A percentile compares a stretch with the other conserved stretches of the same genome.
Evolutionary conservation across 805 yeast species (phyloP).

Genomic region (Lachancea quebecensis): DNA sequence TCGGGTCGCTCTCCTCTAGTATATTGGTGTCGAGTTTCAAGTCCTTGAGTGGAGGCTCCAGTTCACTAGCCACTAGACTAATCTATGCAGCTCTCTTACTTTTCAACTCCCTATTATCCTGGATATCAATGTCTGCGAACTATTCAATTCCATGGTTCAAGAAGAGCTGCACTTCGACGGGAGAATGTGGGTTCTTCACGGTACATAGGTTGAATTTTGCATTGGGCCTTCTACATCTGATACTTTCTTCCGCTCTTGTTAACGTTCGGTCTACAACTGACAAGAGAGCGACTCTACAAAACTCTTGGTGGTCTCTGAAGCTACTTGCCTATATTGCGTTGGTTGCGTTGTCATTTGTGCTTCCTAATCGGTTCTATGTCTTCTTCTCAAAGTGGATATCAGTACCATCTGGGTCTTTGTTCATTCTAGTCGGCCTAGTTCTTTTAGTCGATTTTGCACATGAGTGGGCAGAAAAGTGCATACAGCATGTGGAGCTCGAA

Average conservation of each 20-base stretch:
- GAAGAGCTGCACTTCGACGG: slow-evolving; percentile 70
- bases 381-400: slow-evolving; percentile 90
- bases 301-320: slow-evolving; percentile 87
- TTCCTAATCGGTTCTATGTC: slow-evolving; percentile 83
- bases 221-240: slow-evolving; percentile 68
- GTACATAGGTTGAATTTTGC: slow-evolving; percentile 92
- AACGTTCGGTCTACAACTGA: slow-evolving; percentile 74
- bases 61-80: slow-evolving; percentile 77
- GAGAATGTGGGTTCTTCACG: slow-evolving; percentile 87
- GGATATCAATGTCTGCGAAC: slow-evolving; percentile 80
- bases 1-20: slow-evolving; percentile 76
- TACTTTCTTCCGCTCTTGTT: slow-evolving; percentile 57
- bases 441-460: slow-evolving; percentile 94
- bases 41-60: slow-evolving; percentile 53
- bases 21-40: slow-evolving; percentile 49
- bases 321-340: slow-evolving; percentile 51
- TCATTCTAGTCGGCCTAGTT: slow-evolving; percentile 83
- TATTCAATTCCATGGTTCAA: slow-evolving; percentile 71
- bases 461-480: slow-evolving; percentile 96
- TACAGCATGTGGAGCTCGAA: slow-evolving; percentile 82
- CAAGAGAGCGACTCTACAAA: slow-evolving; percentile 77
- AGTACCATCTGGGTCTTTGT: slow-evolving; percentile 73
- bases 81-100: slow-evolving; percentile 76
- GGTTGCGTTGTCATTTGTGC: slow-evolving; percentile 56
- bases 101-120: slow-evolving; percentile 73